These are phyloP conservation scores for Hyaloscypha bicolor DNA, from an alignment of 495 filamentous ascomycete genomes.

Conservation along the genomic window DNA sequence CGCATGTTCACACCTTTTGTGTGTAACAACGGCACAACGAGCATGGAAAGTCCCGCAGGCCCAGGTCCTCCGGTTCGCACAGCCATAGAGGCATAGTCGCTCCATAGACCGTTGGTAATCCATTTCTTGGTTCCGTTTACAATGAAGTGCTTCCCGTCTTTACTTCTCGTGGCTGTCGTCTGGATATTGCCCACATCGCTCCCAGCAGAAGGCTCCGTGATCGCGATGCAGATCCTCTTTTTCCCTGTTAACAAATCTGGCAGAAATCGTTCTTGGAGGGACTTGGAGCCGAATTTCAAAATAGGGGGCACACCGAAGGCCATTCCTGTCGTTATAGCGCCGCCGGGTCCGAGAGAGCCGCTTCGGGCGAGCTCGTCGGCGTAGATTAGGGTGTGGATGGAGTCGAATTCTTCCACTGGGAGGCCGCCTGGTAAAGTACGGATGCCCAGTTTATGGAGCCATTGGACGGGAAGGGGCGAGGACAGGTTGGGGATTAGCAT, in stretches of 20 bases:
- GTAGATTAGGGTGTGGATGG: conserved; percentile 70
- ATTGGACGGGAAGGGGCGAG: conserved; percentile 65
- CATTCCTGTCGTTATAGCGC: conserved; percentile 66
- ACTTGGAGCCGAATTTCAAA: conserved; percentile 62
- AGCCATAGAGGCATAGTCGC: conserved; percentile 71
- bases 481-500: conserved; percentile 68
- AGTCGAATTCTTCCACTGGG: conserved; percentile 75
- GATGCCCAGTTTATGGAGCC: conserved; percentile 66
- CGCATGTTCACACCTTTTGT: conserved; percentile 67
- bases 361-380: conserved; percentile 68
- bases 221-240: conserved; percentile 72
- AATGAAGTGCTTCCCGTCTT: conserved; percentile 67
- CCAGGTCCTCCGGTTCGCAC: conserved; percentile 76
- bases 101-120: conserved; percentile 79
- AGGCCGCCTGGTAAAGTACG: conserved; percentile 64
- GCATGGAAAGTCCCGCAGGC: conserved; percentile 60
- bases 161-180: conserved; percentile 64
- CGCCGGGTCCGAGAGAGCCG: conserved; percentile 61
- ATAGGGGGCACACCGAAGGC: conserved; percentile 73
- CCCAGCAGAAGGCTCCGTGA: conserved; percentile 75
- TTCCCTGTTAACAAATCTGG: conserved; percentile 67
- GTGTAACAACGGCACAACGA: conserved; percentile 67
- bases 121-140: conserved; percentile 82
- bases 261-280: conserved; percentile 64
- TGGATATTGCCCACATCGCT: conserved; percentile 72